Base-by-base conservation (phyloP, 2,329 filamentous ascomycete species). In the Leptosphaerulina australis region DNA sequence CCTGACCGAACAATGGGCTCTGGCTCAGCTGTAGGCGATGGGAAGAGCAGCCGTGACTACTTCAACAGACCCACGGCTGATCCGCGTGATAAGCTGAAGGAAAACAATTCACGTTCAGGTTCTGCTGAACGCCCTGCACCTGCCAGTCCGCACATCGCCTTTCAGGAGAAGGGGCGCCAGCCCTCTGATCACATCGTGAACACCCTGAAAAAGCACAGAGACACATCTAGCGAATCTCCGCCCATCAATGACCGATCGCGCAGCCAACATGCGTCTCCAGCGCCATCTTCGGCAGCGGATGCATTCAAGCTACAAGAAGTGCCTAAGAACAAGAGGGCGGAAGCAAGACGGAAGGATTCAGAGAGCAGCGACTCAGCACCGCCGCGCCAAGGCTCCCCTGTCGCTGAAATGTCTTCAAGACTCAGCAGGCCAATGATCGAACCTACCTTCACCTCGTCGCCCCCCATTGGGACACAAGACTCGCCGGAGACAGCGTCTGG, bases 91-190 rank as follows among this genome's bases (percentile, higher is more conserved):
- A 62, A 66, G 24, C 56, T 76, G 39, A 74, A 73, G 51, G 75
- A 77, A 40, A 68, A 69, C 45, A 59, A 71, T 14, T 77, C 77
- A 10, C 68, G 77, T 36, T 78, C 77, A 12, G 72, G 70, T 4
- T 80, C 77, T 3, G 71, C 72, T 12, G 77, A 80, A 57, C 53
- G 59, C 17, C 70, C 76, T 25, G 64, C 64, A 26, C 60, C 74
- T 66, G 51, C 85, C 2, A 91, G 90, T 12, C 90, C 91, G n/a
- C 91, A 96, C 66, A 96, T 96, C 63, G 88, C 91, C 17, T 95
- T 91, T 69, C 91, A 96, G 70, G 90, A 96, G 64, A 94, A 92
- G 72, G 84, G 84, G 2, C 83, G 88, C 34, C 81, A 84, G 53
- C 74, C 80, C 4, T 86, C 85, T 0, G 83, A 85, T 2, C 83